Conservation (phyloP, 805 yeast species). For the Hyphopichia homilentoma region DNA sequence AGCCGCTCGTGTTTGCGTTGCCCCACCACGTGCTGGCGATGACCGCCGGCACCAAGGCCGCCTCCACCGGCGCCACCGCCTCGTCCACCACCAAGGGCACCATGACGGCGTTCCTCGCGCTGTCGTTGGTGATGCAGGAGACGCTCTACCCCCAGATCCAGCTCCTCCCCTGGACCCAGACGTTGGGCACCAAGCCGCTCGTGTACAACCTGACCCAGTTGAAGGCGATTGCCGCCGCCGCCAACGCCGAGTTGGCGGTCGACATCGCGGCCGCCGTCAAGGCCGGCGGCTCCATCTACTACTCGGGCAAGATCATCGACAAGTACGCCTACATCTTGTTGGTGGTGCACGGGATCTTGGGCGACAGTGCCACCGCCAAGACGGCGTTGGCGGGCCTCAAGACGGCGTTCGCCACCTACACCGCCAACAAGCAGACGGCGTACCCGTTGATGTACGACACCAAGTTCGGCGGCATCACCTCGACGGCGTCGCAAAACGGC, state of each 20-base stretch:
- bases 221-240: conserved; percentile 4
- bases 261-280: conserved; percentile 7
- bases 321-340: conserved; percentile 11
- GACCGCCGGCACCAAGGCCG: conserved; percentile 14
- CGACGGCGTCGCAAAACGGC: conserved; percentile 6
- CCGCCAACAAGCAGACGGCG: conserved; percentile 4
- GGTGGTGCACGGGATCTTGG: conserved; percentile 11
- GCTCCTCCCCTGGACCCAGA: conserved; percentile 37
- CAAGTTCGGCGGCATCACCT: conserved; percentile 13
- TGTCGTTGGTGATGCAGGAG: conserved; percentile 36
- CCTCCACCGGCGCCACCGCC: conserved; percentile 27
- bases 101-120: conserved; percentile 42
- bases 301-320: conserved; percentile 13
- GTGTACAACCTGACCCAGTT: conserved; percentile 3
- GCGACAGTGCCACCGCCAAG: conserved; percentile 9
- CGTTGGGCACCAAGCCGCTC: neutral
- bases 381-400: conserved; percentile 7
- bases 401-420: conserved; percentile 7
- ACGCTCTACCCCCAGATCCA: conserved; percentile 38
- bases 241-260: conserved; percentile 7
- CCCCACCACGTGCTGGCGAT: conserved; percentile 59
- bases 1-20: conserved; percentile 50
- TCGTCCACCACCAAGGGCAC: conserved; percentile 48
- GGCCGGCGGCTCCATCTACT: conserved; percentile 9
- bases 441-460: conserved; percentile 15